Evolutionary conservation across 1,139 yeast genomes (phyloP), one percentile per base, ranked within the genome.

Genomic region (Arxiozyma slooffiae): DNA sequence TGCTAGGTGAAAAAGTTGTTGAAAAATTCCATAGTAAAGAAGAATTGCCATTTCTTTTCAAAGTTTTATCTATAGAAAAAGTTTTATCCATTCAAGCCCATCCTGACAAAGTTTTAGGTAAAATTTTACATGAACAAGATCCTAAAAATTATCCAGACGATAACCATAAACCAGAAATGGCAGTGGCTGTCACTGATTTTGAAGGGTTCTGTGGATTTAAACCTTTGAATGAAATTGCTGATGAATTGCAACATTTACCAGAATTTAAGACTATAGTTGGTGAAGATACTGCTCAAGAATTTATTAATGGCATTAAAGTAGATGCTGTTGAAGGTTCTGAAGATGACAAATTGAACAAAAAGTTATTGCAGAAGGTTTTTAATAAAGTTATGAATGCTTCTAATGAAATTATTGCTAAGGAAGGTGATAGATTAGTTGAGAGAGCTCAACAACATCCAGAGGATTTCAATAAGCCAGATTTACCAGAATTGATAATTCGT

Each of bases 151-250:
- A 94, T 68, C 98, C 97, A 4, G 99, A 92, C 71, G 95, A 82
- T 67, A 92, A 92, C 74, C 99, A 92, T 72, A 92, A 92, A 74
- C 99, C 99, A 22, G 99, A 92, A 70, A 94, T 92, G 97, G 97
- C 98, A 49, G 81, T 92, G 67, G 98, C 98, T 11, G 81, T 92
- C 50, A 90, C 97, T 20, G 87, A 80, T 54, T 92, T 92, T 62
- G 97, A 92, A 73, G 98, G 97, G 0, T 90, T 92, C 72, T 92
- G 98, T 70, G 99, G 99, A 0, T 92, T 92, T 74, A 85, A 94
- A 68, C 98, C 98, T 14, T 77, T 90, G 61, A 77, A 76, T 45
- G 84, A 89, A 69, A 78, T 92, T 59, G 80, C 82, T 40, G 72
- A 73, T 46, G 80, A 88, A 56, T 76, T 92, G 60, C 64, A 74